Evolutionary conservation across 257 asterid species (phyloP), one percentile per base, ranked within the genome.

Genomic region (Solanum tarapatanum): DNA sequence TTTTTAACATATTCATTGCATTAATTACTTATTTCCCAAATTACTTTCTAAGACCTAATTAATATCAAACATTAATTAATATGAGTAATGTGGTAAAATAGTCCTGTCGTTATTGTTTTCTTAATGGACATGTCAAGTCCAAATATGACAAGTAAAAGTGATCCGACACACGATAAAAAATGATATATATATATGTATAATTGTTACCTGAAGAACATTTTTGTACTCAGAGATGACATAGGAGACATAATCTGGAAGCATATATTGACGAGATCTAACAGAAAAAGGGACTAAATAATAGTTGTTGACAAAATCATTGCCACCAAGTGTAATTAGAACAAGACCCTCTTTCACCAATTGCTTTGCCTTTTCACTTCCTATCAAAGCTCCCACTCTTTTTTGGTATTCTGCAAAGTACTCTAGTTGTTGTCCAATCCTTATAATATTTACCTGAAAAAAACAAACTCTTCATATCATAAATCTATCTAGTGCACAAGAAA

Each of bases 241-340:
- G 1, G 90, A 87, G 62, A 95, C 94, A 86, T 92, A 97, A 8
- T 92, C 86, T 5, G 91, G 91, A 33, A 96, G 91, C 28, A 89
- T 21, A 62, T 89, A 97, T 37, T 97, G 96, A 21, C 69, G 93
- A 82, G 98, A 93, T 88, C 99, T 92, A 3, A 76, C 3, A 9
- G 98, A 93, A 75, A 32, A 88, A 6, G 99, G 99, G 12, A 94
- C 82, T 92, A 97, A 92, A 87, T 88, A 97, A 35, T 97, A 97
- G 28, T 97, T 97, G 87, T 97, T 97, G 32, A 96, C 99, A 84
- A 95, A 97, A 90, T 97, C 99, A 74, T 97, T 97, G 82, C 99
- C 99, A 8, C 99, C 99, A 32, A 97, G 85, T 11, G 99, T 93
- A 0, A 95, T 91, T 17, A 95, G 86, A 17, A 92, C 94, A 32